Base-by-base conservation (phyloP, 352 stramenopile species). In the Pythium volutum region DNA sequence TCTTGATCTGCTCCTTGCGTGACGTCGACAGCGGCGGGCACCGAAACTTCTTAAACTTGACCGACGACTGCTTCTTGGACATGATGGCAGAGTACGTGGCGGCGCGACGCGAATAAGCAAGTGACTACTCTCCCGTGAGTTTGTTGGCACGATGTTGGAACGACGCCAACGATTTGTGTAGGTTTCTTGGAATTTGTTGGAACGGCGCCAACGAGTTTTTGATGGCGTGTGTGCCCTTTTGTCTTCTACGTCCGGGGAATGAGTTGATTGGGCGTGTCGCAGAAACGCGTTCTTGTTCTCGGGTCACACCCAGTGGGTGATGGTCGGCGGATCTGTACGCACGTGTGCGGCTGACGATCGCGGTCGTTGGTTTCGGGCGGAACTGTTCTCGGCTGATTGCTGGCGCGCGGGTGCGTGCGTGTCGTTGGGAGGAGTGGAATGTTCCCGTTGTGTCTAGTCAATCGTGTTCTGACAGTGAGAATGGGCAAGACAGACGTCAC, bases 31-130 rank as follows among this genome's bases (percentile, higher is more conserved):
- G 73, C 55, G 80, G 83, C 33, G 81, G 83, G 49, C 83, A 92
- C 36, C 79, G 77, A 60, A 92, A 92, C 55, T 88, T 88, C 69
- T 89, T 88, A 68, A 76, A 81, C 66, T 88, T 89, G 41, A 74
- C 62, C 48, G 80, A 63, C 51, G 80, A 65, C 45, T 75, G 79
- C 20, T 70, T 81, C 69, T 82, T 84, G 48, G 49, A 41, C 66
- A 73, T 73, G 26, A 36, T 11, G 31, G 8, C n/a, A n/a, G n/a
- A n/a, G n/a, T n/a, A n/a, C n/a, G n/a, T n/a, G n/a, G n/a, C n/a
- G n/a, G n/a, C n/a, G n/a, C n/a, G n/a, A n/a, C 41, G 41, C 4
- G 22, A 48, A 48, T 48, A 22, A 16, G 18, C 16, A 20, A 18
- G 8, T 22, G 38, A n/a, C n/a, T n/a, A n/a, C n/a, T n/a, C n/a